A percentile compares a stretch with the other conserved stretches of the same genome.
phyloP scores from a whole-genome alignment of 495 filamentous ascomycete species.

The Aspergillus affinis region DNA sequence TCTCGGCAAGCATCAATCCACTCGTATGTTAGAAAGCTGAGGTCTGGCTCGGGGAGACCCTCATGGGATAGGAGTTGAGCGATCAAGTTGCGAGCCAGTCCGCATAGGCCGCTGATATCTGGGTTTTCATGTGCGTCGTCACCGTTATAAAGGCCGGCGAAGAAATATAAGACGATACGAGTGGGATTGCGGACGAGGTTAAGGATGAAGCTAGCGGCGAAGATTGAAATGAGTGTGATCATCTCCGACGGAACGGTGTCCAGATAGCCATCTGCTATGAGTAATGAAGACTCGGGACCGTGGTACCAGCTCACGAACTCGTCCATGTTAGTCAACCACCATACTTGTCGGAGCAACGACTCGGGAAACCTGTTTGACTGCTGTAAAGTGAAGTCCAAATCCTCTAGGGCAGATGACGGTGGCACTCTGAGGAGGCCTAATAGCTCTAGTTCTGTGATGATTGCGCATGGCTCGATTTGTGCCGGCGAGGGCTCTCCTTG shows the following conservation, averaged over 20 bases:
- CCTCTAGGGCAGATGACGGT: neutral
- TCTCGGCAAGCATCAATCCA: neutral
- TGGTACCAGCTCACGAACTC: conserved; percentile 1
- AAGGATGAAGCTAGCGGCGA: neutral
- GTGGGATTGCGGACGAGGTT: neutral
- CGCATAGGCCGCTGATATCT: neutral
- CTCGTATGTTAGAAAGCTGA: neutral
- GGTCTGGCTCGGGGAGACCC: neutral
- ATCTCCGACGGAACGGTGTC: neutral
- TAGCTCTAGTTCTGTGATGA: neutral
- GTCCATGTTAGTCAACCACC: neutral
- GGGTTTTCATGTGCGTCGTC: neutral
- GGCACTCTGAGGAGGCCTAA: neutral
- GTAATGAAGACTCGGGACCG: neutral
- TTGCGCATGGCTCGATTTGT: neutral
- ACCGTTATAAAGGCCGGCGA: neutral
- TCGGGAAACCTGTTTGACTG: neutral
- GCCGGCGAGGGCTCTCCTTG: neutral
- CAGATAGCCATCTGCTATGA: neutral
- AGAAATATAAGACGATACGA: neutral
- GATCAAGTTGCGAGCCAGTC: neutral
- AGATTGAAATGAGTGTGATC: neutral
- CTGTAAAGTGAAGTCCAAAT: neutral
- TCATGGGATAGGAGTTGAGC: neutral
- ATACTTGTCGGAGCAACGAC: neutral